phyloP scores from a whole-genome alignment of 2,329 filamentous ascomycete species.

The Trichoderma cornu-damae region DNA sequence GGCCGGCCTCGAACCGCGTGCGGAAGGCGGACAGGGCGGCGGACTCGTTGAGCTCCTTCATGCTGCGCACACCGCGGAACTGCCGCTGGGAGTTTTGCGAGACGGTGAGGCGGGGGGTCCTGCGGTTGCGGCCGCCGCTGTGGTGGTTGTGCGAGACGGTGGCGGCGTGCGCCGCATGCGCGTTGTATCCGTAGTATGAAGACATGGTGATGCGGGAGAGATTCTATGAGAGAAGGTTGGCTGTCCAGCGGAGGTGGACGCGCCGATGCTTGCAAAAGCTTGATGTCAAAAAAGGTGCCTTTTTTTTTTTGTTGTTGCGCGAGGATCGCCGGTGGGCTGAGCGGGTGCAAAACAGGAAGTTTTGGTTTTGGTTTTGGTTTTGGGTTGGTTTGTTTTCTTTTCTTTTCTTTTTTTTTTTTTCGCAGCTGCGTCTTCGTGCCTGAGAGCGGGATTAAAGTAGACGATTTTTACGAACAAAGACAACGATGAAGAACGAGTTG shows the following conservation, averaged over 20 bases:
- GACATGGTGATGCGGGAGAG: constrained; percentile 47
- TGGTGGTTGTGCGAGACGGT: constrained; percentile 64
- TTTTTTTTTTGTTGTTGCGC: too few species aligned
- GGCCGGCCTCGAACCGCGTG: constrained; percentile 80
- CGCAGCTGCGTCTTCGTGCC: too few species aligned
- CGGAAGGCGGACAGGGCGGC: constrained; percentile 73
- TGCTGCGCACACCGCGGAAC: constrained; percentile 76
- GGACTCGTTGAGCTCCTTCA: constrained; percentile 81
- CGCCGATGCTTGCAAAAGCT: not conserved
- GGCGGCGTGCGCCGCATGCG: constrained; percentile 54
- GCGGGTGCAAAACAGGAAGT: too few species aligned
- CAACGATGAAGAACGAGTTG: not conserved
- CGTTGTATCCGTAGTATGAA: constrained; percentile 58
- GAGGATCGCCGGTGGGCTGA: too few species aligned
- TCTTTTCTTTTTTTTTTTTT: too few species aligned
- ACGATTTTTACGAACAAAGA: constrained; percentile 20
- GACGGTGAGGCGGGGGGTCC: constrained; percentile 73
- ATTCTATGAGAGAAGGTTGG: constrained; percentile 8
- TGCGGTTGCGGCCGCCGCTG: constrained; percentile 70
- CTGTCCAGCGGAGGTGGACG: constrained; percentile 13
- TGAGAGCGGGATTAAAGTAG: constrained; percentile 29
- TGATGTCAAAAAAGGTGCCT: not conserved
- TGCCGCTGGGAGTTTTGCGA: constrained; percentile 82
- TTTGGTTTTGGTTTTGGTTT: too few species aligned
- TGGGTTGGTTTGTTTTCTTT: too few species aligned